Evolutionary conservation across 2,329 filamentous ascomycete species (phyloP), one percentile per base, ranked within the genome.

Genomic region (Pseudogymnoascus pannorum): DNA sequence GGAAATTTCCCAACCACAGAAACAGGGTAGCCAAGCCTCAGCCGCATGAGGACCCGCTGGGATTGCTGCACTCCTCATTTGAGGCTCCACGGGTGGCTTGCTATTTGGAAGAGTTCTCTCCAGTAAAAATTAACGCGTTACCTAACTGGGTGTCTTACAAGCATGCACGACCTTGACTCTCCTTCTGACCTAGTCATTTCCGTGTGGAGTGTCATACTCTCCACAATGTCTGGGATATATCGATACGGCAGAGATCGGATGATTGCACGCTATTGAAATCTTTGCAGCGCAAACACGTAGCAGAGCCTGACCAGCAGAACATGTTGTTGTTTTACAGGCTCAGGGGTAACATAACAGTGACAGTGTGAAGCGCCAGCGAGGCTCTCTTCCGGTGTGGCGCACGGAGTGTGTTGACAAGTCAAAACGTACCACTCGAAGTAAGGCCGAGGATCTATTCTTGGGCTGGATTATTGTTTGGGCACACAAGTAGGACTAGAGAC

Each of bases 21-120:
- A 36, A 51, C 44, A 51, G 44, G 44, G 44, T 51, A 51, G 24
- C 24, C 24, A 31, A 51, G 44, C 44, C 44, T 51, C 44, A 51
- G 18, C 44, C 14, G 44, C n/a, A 31, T 51, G 44, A 51, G n/a
- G n/a, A 24, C 44, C 44, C 24, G 44, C 24, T n/a, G 24, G 9
- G 24, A 11, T 12, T 12, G n/a, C 44, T 29, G 44, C 44, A 51
- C 44, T 51, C 44, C 44, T 29, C 5, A 7, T 51, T 51, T 51
- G 44, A 51, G 24, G 44, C 44, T 51, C 44, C 44, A 51, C 44
- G 44, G 44, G 44, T 51, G 22, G 44, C 44, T 16, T 51, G 8
- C 5, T 51, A 51, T 29, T 51, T 51, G 44, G 44, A 51, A 51
- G 44, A 26, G 44, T 5, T 29, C 11, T 44, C 22, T 9, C 44